phyloP scores from a whole-genome alignment of 2,329 filamentous ascomycete species.

The Diaporthe velutina region DNA sequence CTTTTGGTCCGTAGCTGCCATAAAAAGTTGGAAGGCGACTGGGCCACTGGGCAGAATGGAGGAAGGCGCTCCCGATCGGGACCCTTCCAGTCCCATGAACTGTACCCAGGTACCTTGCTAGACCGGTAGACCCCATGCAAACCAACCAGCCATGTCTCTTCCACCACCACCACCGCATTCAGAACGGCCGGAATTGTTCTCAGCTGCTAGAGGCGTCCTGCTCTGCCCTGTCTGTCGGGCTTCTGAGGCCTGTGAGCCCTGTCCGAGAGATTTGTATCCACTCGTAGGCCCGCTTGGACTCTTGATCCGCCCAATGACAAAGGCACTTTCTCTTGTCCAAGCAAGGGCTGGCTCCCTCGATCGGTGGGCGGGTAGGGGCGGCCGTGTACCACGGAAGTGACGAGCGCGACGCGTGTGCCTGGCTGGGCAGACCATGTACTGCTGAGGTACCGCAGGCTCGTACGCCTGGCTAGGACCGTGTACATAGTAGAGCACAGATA shows the following conservation, averaged over 20 bases:
- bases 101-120: neutral
- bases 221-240: neutral
- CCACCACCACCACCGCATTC: constrained; percentile 7
- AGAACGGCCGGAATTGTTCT: neutral
- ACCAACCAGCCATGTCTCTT: constrained; percentile 13
- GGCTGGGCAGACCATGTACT: neutral
- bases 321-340: neutral
- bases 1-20: constrained; percentile 16
- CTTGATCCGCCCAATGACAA: neutral
- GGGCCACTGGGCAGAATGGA: neutral
- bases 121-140: neutral
- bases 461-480: neutral
- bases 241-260: neutral
- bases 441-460: neutral
- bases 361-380: neutral
- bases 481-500: constrained; percentile 5
- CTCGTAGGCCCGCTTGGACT: constrained; percentile 1
- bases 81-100: neutral
- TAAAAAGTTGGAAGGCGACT: constrained; percentile 10
- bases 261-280: neutral
- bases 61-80: constrained; percentile 12
- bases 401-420: neutral
- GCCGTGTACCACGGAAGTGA: neutral
- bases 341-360: neutral
- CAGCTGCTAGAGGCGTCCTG: neutral